Evolutionary conservation across 179 eudicot species (phyloP), one percentile per base, ranked within the genome.

Genomic region (Beta macrorhiza): DNA sequence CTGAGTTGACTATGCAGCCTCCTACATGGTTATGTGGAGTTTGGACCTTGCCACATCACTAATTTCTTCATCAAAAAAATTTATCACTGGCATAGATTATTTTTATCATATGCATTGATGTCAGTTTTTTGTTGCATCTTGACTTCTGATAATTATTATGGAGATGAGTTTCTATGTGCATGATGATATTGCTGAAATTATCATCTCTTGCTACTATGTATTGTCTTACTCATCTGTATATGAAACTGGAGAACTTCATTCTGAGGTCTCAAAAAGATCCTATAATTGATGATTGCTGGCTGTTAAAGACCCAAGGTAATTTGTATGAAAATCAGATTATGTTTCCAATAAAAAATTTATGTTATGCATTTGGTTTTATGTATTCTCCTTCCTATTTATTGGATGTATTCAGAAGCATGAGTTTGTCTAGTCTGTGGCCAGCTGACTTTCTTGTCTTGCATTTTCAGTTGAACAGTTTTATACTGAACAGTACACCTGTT

Each of bases 401-500:
- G 17, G 12, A 44, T 32, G 67, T 74, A 59, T 25, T 72, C 37
- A 51, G 5, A 17, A 12, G 42, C 42, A 37, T 37, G 42, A 37
- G 42, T 37, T 37, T 37, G 42, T 49, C 53, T 9, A 49, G 53
- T 49, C 53, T 49, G 20, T 75, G 67, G 68, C 45, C 62, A 51
- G 42, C 57, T 74, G 55, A 68, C 65, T 57, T 42, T 19, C 75
- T 52, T 49, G 7, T 49, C 53, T 76, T 70, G 52, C 17, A 77
- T 84, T 76, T 90, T 86, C 98, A 94, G 98, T 86, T 82, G 58
- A 92, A 94, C 85, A 89, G 84, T 82, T 94, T 94, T 81, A 84
- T 94, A 63, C 85, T 94, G 59, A 94, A 92, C 84, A 91, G 94
- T 81, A 86, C 91, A 81, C 96, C 97, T 10, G 94, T 91, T 49